Percentiles rank a stretch among this genome's conserved stretches.
Conservation (phyloP, 106 monocot genomes). For the Cymbidium sinense region DNA sequence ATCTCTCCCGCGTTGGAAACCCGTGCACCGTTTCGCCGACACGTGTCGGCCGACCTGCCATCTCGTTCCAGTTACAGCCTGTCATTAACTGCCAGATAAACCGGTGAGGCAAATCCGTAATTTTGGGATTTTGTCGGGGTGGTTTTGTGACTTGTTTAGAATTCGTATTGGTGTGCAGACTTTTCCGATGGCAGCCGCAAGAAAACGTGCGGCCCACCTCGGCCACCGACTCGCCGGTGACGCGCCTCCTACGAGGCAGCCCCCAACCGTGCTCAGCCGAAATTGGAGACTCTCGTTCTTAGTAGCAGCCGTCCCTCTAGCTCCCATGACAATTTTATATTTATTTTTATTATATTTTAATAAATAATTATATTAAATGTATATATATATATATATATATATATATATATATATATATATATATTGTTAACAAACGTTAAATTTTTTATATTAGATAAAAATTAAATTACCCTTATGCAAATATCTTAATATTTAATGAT, state of each 20-base stretch:
- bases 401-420: too few species aligned
- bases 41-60: not conserved
- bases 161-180: not conserved
- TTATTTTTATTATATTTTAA: too few species aligned
- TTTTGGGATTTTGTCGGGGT: too few species aligned
- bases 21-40: not conserved
- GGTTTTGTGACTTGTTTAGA: not conserved
- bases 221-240: conserved; percentile 9
- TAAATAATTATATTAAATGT: too few species aligned
- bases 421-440: too few species aligned
- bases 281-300: not conserved
- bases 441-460: too few species aligned
- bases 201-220: not conserved
- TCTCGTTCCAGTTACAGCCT: not conserved
- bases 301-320: not conserved
- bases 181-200: not conserved
- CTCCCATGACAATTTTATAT: too few species aligned
- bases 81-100: not conserved
- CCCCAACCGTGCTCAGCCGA: not conserved
- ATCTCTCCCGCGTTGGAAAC: conserved; percentile 1
- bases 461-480: too few species aligned
- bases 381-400: too few species aligned
- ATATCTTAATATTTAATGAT: too few species aligned
- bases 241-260: conserved; percentile 1
- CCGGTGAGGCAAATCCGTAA: not conserved